Evolutionary conservation across 2,329 filamentous ascomycete species (phyloP), one percentile per base, ranked within the genome.

Genomic region (Pseudocercospora vitis): DNA sequence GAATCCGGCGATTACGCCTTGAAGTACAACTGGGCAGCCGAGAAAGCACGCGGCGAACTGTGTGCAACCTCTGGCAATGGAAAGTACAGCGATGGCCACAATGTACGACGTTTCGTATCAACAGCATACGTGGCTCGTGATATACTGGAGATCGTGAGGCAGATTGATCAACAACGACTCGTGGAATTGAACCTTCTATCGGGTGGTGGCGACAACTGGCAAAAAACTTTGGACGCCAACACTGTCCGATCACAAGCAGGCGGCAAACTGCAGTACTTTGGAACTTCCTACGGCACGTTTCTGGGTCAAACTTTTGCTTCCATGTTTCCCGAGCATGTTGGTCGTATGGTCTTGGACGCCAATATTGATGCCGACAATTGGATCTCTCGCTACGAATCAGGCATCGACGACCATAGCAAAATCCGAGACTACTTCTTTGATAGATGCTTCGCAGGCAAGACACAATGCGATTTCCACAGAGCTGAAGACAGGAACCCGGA

Each of bases 281-380:
- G 76, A 1, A 70, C 77, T 8, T 51, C 48, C 4, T 55, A 55
- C 12, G 53, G 53, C 4, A 55, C 53, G 3, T 55, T 55, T 37
- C 39, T 55, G 3, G 53, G 53, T n/a, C 39, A 55, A 21, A 37
- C 44, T 2, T 51, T 55, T 35, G 53, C 53, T 7, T 40, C 53
- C n/a, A 48, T 48, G 53, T 51, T 51, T 19, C 48, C 53, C 14
- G 48, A 55, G 18, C 35, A 48, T 24, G 48, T 55, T 7, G 53
- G 48, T 12, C 48, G 53, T 3, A 55, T 55, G 53, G 42, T 55
- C 11, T 24, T 55, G 16, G 53, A 55, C 23, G 53, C 53, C 6
- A 73, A 74, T 42, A 58, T 68, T 2, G 64, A 68, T 55, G 71
- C 63, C 46, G 73, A 70, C 48, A 61, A 61, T 18, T 61, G 58